Base-by-base conservation (phyloP, 176 grass and related monocot genomes). In the Miscanthus lutarioriparius region DNA sequence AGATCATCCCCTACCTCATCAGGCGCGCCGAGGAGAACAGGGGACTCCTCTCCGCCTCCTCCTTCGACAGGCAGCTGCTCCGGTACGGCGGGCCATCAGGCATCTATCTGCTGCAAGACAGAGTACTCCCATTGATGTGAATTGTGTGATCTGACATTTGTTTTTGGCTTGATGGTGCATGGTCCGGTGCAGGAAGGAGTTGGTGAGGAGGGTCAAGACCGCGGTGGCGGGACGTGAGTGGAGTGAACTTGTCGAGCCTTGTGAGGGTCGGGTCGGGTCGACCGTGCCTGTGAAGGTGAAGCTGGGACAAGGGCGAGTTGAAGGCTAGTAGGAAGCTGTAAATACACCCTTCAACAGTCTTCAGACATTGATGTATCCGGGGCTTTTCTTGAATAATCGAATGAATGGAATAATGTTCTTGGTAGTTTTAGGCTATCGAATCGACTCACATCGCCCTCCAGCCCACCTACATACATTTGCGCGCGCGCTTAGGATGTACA, bases 1-100 rank as follows among this genome's bases (percentile, higher is more conserved):
- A 99, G 67, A 89, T 96, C 77, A 92, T 99, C 81, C 97, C 97
- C 1, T 99, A 99, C 83, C 93, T 99, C 17, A 82, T 99, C 83
- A 82, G 97, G 80, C 90, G 93, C 48, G 96, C 96, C 0, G 93
- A 99, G 88, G 96, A 99, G 82, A 99, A 96, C 84, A 96, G 87
- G 79, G 96, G 97, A 0, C 54, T 99, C 72, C 89, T 99, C 89
- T 96, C 93, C 12, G 62, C 93, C 0, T 94, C 97, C 3, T 22
- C 88, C 25, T 80, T 83, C 37, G 96, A 99, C 83, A 75, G 89
- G 79, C 68, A 91, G 44, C 93, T 99, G 58, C 85, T 96, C 75
- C 89, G 93, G 96, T 95, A 48, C 44, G 44, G 9, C 44, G 2
- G 12, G 2, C 4, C 44, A 48, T 48, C 45, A 48, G 45, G 45